These are phyloP conservation scores for Stachybotrys elegans DNA, from an alignment of 2,329 filamentous ascomycete genomes.

Conservation along the genomic window DNA sequence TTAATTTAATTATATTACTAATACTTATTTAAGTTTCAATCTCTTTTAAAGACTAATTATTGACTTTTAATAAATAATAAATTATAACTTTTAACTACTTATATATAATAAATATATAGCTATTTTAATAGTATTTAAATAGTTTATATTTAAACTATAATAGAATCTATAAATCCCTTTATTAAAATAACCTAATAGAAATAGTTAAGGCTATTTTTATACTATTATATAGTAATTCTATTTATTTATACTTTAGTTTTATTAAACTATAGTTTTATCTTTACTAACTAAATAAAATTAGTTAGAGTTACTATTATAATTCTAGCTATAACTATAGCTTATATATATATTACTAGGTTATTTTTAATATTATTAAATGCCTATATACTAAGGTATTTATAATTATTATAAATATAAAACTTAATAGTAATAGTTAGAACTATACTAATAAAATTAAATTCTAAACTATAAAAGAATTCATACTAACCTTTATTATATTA, in stretches of 20 bases:
- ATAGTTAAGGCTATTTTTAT: slow-evolving; percentile 65
- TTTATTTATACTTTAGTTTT: slow-evolving; percentile 51
- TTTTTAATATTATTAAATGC: slow-evolving; percentile 54
- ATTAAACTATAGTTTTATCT: slow-evolving; percentile 66
- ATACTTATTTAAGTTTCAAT: slow-evolving; percentile 69
- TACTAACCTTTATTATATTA: slow-evolving; percentile 65
- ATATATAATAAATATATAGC: slow-evolving; percentile 66
- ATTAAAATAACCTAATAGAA: slow-evolving; percentile 58
- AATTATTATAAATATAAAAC: slow-evolving; percentile 67
- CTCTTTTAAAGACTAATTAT: slow-evolving; percentile 60
- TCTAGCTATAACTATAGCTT: slow-evolving; percentile 58
- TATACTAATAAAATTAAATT: slow-evolving; percentile 63
- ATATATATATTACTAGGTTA: slow-evolving; percentile 54
- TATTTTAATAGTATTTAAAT: slow-evolving; percentile 63
- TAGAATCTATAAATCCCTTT: slow-evolving; percentile 64
- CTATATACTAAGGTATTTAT: slow-evolving; percentile 59
- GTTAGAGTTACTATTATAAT: slow-evolving; percentile 66
- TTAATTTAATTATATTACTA: slow-evolving; percentile 67
- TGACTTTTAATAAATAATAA: slow-evolving; percentile 40
- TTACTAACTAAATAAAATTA: slow-evolving; percentile 71
- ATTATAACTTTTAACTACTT: slow-evolving; percentile 56
- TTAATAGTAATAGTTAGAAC: slow-evolving; percentile 67
- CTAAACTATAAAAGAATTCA: slow-evolving; percentile 65
- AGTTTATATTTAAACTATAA: slow-evolving; percentile 62
- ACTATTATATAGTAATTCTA: slow-evolving; percentile 43